Evolutionary conservation across 257 asterid species (phyloP).

Genomic region (Euphrasia confusa): DNA sequence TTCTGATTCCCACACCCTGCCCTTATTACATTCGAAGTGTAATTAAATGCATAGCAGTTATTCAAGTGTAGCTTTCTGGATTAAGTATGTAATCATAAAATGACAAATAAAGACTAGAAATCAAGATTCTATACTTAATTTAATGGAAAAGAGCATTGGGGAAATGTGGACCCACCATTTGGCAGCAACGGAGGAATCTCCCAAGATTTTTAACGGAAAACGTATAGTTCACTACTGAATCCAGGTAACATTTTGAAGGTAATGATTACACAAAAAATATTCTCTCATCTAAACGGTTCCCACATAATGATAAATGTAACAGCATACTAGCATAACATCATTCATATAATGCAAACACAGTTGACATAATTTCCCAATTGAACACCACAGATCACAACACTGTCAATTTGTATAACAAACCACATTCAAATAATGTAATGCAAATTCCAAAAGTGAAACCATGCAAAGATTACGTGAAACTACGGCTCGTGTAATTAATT

Average conservation of each 20-base stretch:
- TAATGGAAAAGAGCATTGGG: no score
- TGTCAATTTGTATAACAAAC: background rate
- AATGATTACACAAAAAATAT: conserved; percentile 3
- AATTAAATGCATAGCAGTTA: no score
- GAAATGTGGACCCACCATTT: no score
- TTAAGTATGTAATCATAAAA: background rate
- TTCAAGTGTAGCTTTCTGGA: no score
- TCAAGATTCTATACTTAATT: no score
- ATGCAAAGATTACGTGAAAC: conserved; percentile 5
- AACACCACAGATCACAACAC: background rate
- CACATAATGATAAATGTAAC: background rate
- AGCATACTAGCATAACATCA: background rate
- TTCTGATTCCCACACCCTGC: no score
- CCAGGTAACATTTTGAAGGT: background rate
- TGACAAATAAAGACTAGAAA: background rate
- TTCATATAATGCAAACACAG: conserved; percentile 10
- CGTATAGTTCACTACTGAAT: background rate
- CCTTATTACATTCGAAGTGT: no score
- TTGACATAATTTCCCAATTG: background rate
- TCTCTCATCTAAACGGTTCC: conserved; percentile 4
- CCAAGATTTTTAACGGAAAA: background rate
- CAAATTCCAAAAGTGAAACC: background rate
- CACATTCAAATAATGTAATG: conserved; percentile 2
- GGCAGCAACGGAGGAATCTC: background rate
- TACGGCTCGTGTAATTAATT: conserved; percentile 4